Conservation (phyloP, 768 basidiomycete genomes). For the Rubroboletus satanas region DNA sequence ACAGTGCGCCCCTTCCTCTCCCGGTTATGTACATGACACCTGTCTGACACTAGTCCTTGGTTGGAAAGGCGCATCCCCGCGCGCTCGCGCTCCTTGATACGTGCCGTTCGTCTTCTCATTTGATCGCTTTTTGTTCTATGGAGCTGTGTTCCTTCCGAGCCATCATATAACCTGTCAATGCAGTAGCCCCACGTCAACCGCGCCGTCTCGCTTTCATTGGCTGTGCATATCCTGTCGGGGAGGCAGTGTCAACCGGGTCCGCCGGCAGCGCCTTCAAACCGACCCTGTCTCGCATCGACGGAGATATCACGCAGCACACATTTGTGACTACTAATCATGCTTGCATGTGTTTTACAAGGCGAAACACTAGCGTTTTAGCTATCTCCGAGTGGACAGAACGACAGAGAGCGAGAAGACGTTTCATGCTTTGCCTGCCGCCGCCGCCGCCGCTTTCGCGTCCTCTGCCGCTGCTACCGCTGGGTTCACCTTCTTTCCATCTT, state of each 20-base stretch:
- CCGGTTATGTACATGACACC: too few relatives aligned
- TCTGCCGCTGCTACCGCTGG: constrained; percentile 92
- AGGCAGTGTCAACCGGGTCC: neutral
- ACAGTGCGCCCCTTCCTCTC: too few relatives aligned
- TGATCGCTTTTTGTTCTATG: too few relatives aligned
- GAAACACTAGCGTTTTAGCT: constrained; percentile 6
- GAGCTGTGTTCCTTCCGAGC: too few relatives aligned
- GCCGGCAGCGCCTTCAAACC: too few relatives aligned
- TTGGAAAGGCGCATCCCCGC: too few relatives aligned
- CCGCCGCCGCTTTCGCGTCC: constrained; percentile 67
- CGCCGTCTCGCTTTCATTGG: neutral
- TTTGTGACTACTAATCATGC: neutral
- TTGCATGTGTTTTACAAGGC: neutral
- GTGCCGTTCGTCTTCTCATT: too few relatives aligned
- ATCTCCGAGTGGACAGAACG: neutral
- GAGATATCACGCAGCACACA: neutral
- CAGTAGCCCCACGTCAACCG: neutral
- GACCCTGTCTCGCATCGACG: neutral
- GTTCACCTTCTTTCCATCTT: constrained; percentile 94
- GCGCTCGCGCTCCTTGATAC: too few relatives aligned
- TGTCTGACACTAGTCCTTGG: too few relatives aligned
- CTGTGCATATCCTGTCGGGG: neutral
- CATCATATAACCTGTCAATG: neutral
- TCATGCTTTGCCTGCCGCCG: constrained; percentile 49
- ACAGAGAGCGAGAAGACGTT: constrained; percentile 4